Percentiles rank a stretch among this genome's conserved stretches.
phyloP scores from a whole-genome alignment of 139 green algal genomes.

The Chlorella sp. region DNA sequence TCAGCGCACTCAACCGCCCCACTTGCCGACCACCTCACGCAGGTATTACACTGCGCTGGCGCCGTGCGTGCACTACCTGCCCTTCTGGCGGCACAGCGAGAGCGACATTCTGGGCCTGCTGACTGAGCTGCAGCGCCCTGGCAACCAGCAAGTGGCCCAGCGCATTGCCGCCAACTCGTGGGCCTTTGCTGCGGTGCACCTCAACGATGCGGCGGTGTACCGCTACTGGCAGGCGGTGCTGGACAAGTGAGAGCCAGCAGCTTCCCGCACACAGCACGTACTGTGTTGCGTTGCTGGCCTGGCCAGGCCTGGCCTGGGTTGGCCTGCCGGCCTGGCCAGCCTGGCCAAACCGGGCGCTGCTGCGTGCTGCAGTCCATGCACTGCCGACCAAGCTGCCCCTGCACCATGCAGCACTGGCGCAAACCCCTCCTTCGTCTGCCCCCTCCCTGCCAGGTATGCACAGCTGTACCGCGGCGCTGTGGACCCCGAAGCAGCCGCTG shows the following conservation, averaged over 20 bases:
- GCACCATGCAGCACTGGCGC: too few species aligned
- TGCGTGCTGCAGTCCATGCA: too few species aligned
- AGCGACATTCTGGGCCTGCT: neutral
- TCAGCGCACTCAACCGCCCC: too few species aligned
- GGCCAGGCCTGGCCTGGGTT: too few species aligned
- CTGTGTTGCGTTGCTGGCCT: too few species aligned
- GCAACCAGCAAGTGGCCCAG: neutral
- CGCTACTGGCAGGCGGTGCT: conserved; percentile 16
- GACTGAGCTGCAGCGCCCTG: neutral
- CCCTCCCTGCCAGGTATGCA: too few species aligned
- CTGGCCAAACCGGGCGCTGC: too few species aligned
- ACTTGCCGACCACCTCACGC: neutral
- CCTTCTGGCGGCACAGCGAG: neutral
- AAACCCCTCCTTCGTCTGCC: too few species aligned
- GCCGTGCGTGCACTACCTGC: conserved; percentile 14
- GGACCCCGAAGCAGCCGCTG: neutral
- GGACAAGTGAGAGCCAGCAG: too few species aligned
- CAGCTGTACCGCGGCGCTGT: conserved; percentile 8
- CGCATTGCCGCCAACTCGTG: conserved; percentile 6
- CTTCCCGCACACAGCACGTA: too few species aligned
- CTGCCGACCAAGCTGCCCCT: too few species aligned
- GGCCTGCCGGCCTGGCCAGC: too few species aligned
- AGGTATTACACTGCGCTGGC: conserved; percentile 1
- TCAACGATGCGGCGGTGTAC: neutral
- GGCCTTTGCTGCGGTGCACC: neutral